A percentile compares a stretch with the other conserved stretches of the same genome.
phyloP scores from a whole-genome alignment of 1,284 basidiomycete species.

The Ustilago bromivora region DNA sequence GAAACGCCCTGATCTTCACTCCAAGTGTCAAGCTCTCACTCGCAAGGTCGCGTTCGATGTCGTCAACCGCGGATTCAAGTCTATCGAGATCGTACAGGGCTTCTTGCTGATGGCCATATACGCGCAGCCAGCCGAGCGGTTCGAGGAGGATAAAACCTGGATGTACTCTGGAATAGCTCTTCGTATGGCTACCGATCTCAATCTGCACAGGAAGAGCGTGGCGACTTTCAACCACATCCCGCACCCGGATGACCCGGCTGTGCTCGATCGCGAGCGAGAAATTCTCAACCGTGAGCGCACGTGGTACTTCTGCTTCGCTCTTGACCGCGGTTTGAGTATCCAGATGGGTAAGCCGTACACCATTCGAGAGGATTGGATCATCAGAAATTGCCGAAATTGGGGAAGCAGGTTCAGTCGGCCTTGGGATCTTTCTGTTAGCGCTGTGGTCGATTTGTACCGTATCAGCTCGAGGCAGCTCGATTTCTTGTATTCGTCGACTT shows the following conservation, averaged over 20 bases:
- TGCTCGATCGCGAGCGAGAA: slow-evolving; percentile 79
- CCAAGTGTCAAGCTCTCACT: slow-evolving; percentile 82
- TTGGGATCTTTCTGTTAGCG: slow-evolving; percentile 66
- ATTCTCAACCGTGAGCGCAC: slow-evolving; percentile 93
- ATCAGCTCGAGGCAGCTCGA: slow-evolving; percentile 82
- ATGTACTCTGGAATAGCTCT: slow-evolving; percentile 71
- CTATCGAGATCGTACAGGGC: slow-evolving; percentile 77
- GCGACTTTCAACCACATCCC: slow-evolving; percentile 72
- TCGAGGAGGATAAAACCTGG: slow-evolving; percentile 98
- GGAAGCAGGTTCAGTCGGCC: slow-evolving; percentile 60
- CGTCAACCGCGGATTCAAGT: slow-evolving; percentile 83
- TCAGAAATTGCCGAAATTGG: slow-evolving; percentile 81
- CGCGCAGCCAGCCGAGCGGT: slow-evolving; percentile 72
- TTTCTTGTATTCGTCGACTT: slow-evolving; percentile 86
- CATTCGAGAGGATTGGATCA: slow-evolving; percentile 87
- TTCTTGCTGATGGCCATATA: slow-evolving; percentile 70
- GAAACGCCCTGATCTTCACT: slow-evolving; percentile 84
- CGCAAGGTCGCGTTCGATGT: slow-evolving; percentile 85
- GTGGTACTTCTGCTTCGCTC: slow-evolving; percentile 89
- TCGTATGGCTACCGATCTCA: slow-evolving; percentile 94
- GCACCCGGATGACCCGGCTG: slow-evolving; percentile 64
- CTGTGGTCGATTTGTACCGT: slow-evolving; percentile 56
- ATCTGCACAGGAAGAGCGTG: slow-evolving; percentile 87
- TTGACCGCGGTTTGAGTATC: slow-evolving; percentile 84
- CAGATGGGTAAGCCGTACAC: slow-evolving; percentile 92